Base-by-base conservation (phyloP, 2,329 filamentous ascomycete genomes). In the Colletotrichum karsti region DNA sequence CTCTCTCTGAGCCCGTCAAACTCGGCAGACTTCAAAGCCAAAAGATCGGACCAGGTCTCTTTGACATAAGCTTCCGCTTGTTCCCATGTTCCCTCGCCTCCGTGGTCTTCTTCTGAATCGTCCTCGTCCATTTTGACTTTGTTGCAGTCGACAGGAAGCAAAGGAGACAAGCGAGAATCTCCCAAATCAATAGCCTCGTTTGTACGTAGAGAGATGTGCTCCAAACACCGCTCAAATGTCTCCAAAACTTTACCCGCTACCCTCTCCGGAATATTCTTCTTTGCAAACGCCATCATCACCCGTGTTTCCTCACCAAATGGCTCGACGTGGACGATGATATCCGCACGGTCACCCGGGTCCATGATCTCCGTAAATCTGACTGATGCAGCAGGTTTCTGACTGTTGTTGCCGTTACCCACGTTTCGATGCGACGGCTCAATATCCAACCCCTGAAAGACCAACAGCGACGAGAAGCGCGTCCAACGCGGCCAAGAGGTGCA, bases 401-500 rank as follows among this genome's bases (percentile, higher is more conserved):
- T 10, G 0, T 41, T 39, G 35, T 42, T 30, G 6, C 12, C 24
- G 24, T 3, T 8, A 28, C n/a, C 18, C 4, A 10, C 22, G 33
- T 3, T 22, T 41, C 10, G 10, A 1, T 28, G n/a, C 30, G 51
- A 20, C 13, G 51, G 56, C 33, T 48, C 51, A 7, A 63, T 63
- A n/a, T 63, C 51, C 53, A 63, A 24, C 1, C 60, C 51, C 33
- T 57, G 60, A 8, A 63, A 65, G 18, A 65, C 26, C 35, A 65
- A 13, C 13, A 65, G 55, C 0, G 55, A 65, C 4, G 62, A 53
- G n/a, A 53, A 59, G 0, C 62, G 54, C 26, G 55, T 51, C 54
- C 54, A 65, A 7, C 46, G 33, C 26, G 24, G 26, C 62, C 55
- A 63, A 5, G 60, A 18, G 3, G 87, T 88, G 73, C 86, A 89